Evolutionary conservation across 371 early-diverging fungal species (phyloP).

Genomic region (Fennellomyces sp.): DNA sequence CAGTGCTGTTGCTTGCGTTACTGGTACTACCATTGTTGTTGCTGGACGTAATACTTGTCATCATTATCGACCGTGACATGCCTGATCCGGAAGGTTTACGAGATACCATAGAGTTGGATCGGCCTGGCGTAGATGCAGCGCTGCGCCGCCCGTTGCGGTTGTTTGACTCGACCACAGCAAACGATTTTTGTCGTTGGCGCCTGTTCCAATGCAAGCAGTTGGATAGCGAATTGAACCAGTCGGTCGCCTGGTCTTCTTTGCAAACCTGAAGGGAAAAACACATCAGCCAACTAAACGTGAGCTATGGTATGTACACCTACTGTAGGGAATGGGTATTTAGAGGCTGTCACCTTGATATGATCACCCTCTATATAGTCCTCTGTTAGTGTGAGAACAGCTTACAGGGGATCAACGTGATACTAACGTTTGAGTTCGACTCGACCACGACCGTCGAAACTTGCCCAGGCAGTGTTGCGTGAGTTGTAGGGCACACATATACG

Average conservation of each 20-base stretch:
- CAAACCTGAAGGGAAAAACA: constrained; percentile 54
- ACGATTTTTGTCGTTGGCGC: constrained; percentile 73
- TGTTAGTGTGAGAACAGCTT: neutral
- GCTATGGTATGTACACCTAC: neutral
- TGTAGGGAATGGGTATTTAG: constrained; percentile 86
- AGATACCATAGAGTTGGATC: neutral
- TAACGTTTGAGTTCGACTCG: constrained; percentile 80
- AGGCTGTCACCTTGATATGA: constrained; percentile 82
- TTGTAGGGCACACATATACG: constrained; percentile 74
- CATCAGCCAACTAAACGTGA: neutral
- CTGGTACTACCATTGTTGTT: neutral
- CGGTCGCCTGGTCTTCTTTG: constrained; percentile 64
- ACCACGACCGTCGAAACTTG: constrained; percentile 88
- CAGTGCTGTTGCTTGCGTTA: neutral
- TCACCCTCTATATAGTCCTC: constrained; percentile 75
- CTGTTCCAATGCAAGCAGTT: constrained; percentile 86
- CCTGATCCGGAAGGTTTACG: constrained; percentile 4
- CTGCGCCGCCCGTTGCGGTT: constrained; percentile 13
- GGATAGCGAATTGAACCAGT: constrained; percentile 84
- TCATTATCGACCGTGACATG: constrained; percentile 9
- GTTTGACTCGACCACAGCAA: constrained; percentile 49
- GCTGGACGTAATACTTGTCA: neutral
- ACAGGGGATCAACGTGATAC: constrained; percentile 5
- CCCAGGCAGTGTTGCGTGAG: constrained; percentile 76
- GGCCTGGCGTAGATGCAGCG: neutral